Evolutionary conservation across 176 grass and related monocot species (phyloP).

Genomic region (Triticum dicoccoides): DNA sequence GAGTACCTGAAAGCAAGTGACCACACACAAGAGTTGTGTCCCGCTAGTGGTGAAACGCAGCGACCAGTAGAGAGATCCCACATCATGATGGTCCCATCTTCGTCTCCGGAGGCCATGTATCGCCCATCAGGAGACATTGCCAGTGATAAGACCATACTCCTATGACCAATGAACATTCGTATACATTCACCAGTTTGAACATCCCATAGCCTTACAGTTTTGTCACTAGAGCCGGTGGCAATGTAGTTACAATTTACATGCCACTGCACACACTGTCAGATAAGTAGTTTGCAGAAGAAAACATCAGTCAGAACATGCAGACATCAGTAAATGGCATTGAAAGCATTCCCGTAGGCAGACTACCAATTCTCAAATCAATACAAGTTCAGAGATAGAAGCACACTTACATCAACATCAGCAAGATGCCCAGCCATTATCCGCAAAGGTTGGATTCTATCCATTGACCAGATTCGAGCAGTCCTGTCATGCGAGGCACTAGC

Average conservation of each 20-base stretch:
- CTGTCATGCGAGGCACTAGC: constrained; percentile 96
- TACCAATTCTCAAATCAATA: constrained; percentile 28
- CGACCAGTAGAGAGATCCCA: constrained; percentile 89
- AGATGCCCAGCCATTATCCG: constrained; percentile 96
- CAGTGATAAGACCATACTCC: constrained; percentile 90
- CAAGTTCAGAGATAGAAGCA: neutral
- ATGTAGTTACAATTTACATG: constrained; percentile 99
- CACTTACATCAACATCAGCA: constrained; percentile 98
- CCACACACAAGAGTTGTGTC: constrained; percentile 79
- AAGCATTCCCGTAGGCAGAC: constrained; percentile 1
- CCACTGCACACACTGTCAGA: constrained; percentile 92
- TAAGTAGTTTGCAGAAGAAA: constrained; percentile 19
- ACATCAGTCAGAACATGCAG: constrained; percentile 12
- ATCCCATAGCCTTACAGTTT: constrained; percentile 95
- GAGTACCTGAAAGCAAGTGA: constrained; percentile 90
- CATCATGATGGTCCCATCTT: constrained; percentile 95
- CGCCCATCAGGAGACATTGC: constrained; percentile 93
- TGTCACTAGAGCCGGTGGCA: constrained; percentile 88
- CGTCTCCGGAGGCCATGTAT: constrained; percentile 92
- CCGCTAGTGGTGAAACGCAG: constrained; percentile 77
- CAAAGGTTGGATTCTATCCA: constrained; percentile 96
- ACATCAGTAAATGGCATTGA: constrained; percentile 3
- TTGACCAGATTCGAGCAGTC: constrained; percentile 97
- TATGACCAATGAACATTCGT: constrained; percentile 95
- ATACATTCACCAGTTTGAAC: constrained; percentile 89